A percentile compares a stretch with the other conserved stretches of the same genome.
Evolutionary conservation across 1,139 yeast genomes (phyloP).

Genomic region (Hansenula sp.): DNA sequence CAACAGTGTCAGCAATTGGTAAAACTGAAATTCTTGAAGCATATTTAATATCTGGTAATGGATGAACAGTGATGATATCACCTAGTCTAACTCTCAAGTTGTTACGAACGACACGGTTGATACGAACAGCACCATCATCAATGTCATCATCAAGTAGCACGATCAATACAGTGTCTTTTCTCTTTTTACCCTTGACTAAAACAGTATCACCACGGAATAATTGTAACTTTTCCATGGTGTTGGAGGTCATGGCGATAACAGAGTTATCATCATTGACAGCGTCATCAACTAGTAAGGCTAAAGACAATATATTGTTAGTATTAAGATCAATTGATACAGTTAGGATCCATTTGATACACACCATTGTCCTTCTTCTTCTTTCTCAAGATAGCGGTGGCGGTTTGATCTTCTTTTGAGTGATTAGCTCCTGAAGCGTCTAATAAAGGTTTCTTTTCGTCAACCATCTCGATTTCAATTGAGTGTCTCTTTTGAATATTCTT

Average conservation of each 20-base stretch:
- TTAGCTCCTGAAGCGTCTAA: conserved; percentile 56
- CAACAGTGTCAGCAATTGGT: conserved; percentile 97
- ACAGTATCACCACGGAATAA: conserved; percentile 98
- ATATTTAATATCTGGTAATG: conserved; percentile 97
- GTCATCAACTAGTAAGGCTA: conserved; percentile 87
- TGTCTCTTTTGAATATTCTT: neutral
- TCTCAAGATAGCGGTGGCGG: conserved; percentile 96
- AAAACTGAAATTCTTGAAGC: conserved; percentile 90
- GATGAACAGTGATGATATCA: conserved; percentile 85
- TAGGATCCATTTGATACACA: neutral
- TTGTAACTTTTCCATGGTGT: conserved; percentile 93
- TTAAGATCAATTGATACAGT: conserved; percentile 4
- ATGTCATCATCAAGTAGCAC: conserved; percentile 96
- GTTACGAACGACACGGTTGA: conserved; percentile 94
- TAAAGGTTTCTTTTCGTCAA: conserved; percentile 35
- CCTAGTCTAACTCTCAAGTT: conserved; percentile 93
- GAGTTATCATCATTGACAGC: conserved; percentile 97
- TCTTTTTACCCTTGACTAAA: conserved; percentile 94
- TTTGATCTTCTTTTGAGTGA: conserved; percentile 63
- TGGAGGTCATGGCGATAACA: conserved; percentile 89
- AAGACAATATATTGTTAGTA: conserved; percentile 19
- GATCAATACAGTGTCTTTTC: conserved; percentile 96
- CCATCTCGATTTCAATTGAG: conserved; percentile 19
- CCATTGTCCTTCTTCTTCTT: conserved; percentile 96
- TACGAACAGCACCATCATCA: conserved; percentile 92